These are phyloP conservation scores for Cladorrhinum sp. DNA, from an alignment of 2,329 filamentous ascomycete genomes.

Conservation along the genomic window DNA sequence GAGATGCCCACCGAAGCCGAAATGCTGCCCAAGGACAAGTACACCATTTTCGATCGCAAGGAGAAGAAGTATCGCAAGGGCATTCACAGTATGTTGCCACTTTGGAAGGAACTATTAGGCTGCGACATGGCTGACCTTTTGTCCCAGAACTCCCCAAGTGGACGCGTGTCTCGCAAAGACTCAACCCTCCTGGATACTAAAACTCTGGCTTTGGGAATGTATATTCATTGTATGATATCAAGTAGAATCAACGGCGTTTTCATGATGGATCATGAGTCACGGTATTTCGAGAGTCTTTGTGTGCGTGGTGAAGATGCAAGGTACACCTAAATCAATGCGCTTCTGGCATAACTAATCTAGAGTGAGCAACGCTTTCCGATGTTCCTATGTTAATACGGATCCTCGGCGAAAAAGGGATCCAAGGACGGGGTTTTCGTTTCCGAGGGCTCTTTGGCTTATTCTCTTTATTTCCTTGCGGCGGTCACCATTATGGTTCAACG, in stretches of 20 bases:
- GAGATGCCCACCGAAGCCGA: slow-evolving; percentile 96
- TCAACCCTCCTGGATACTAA: slow-evolving; percentile 93
- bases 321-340: background rate
- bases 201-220: slow-evolving; percentile 19
- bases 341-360: background rate
- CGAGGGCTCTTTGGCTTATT: too few relatives aligned
- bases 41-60: slow-evolving; percentile 96
- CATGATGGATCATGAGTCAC: background rate
- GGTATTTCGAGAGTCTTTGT: background rate
- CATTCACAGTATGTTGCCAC: slow-evolving; percentile 78
- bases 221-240: slow-evolving; percentile 26
- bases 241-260: slow-evolving; percentile 20
- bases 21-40: slow-evolving; percentile 96
- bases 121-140: slow-evolving; percentile 8
- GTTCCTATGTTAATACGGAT: too few relatives aligned
- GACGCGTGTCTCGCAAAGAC: slow-evolving; percentile 89
- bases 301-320: background rate
- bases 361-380: background rate
- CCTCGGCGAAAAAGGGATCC: too few relatives aligned
- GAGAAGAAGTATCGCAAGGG: slow-evolving; percentile 94
- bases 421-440: too few relatives aligned
- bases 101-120: background rate
- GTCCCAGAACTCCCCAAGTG: slow-evolving; percentile 76
- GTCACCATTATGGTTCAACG: too few relatives aligned
- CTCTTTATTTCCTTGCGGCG: too few relatives aligned